Evolutionary conservation across 2,329 filamentous ascomycete species (phyloP).

Genomic region (Rutstroemia sp.): DNA sequence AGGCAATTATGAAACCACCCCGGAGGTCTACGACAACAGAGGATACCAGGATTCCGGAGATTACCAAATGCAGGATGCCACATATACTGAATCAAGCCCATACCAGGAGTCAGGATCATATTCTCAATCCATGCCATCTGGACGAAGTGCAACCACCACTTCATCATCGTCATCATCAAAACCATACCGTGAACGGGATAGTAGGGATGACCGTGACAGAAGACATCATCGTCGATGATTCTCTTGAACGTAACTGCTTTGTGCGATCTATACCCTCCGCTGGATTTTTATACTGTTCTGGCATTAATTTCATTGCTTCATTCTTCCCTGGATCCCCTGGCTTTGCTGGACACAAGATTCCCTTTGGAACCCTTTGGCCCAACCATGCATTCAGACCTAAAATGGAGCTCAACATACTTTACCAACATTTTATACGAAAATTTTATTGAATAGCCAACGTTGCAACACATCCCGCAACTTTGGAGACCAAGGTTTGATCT

Average conservation of each 20-base stretch:
- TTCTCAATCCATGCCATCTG: slow-evolving; percentile 18
- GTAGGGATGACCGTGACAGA: slow-evolving; percentile 23
- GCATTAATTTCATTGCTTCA: slow-evolving; percentile 24
- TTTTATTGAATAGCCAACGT: slow-evolving; percentile 15
- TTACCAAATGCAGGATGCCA: slow-evolving; percentile 10
- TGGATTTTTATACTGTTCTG: slow-evolving; percentile 21
- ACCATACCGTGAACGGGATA: slow-evolving; percentile 21
- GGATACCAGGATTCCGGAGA: slow-evolving; percentile 17
- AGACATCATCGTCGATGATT: slow-evolving; percentile 20
- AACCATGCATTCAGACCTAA: slow-evolving; percentile 22
- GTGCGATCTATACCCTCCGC: slow-evolving; percentile 10
- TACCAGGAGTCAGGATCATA: slow-evolving; percentile 21
- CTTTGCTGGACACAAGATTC: slow-evolving; percentile 16
- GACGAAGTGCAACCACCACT: slow-evolving; percentile 21
- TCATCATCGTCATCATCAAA: slow-evolving; percentile 17
- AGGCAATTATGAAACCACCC: slow-evolving; percentile 16
- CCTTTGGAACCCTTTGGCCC: slow-evolving; percentile 15
- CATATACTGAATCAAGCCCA: slow-evolving; percentile 9
- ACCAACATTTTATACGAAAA: slow-evolving; percentile 14
- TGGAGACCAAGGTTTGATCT: slow-evolving; percentile 16
- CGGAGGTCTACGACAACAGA: slow-evolving; percentile 19
- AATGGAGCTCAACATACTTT: slow-evolving; percentile 12
- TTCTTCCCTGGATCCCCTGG: slow-evolving; percentile 18
- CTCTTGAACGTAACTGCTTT: slow-evolving; percentile 15
- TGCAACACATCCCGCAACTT: slow-evolving; percentile 17